Evolutionary conservation across 371 early-diverging fungal species (phyloP), one percentile per base, ranked within the genome.

Genomic region (Capniomyces stellatus): DNA sequence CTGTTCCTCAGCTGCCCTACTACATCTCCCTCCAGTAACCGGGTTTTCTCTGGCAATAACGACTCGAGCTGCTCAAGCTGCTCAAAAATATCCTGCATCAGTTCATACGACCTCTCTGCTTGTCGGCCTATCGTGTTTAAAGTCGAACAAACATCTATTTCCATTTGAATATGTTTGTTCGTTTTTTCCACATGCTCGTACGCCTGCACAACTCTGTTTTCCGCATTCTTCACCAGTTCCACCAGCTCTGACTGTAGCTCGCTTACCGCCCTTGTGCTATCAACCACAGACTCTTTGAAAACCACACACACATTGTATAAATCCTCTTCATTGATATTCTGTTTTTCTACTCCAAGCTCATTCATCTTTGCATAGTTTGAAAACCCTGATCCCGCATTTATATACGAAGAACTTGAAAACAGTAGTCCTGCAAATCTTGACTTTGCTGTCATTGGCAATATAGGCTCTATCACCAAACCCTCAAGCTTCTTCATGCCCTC

Each of bases 101-200:
- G 30, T 57, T 67, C 68, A 46, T 67, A 67, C 6, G 69, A 58
- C 41, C 64, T 63, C 53, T 67, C 68, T 1, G 68, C 58, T 40
- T 69, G 69, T n/a, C 64, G 55, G 51, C 66, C 66, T 4, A 67
- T 53, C 28, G 53, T 53, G 19, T 60, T 64, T 31, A 67, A 24
- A 21, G 52, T 57, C 2, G 58, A 43, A 25, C 57, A 40, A 23
- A 54, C 54, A 19, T 60, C 63, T 10, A 54, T 61, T 22, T 60
- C 67, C 28, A 54, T 59, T 41, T 56, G 58, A 28, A 58, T 53
- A 42, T 55, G 49, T 46, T 63, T 62, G 30, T 50, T 46, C 18
- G 51, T 63, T 42, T 54, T 52, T 24, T 27, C 51, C 19, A 59
- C 29, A 13, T 31, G 29, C 35, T 23, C 10, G 22, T 31, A 22